These are phyloP conservation scores for Neopestalotiopsis sp. DNA, from an alignment of 2,329 filamentous ascomycete species.

Conservation along the genomic window DNA sequence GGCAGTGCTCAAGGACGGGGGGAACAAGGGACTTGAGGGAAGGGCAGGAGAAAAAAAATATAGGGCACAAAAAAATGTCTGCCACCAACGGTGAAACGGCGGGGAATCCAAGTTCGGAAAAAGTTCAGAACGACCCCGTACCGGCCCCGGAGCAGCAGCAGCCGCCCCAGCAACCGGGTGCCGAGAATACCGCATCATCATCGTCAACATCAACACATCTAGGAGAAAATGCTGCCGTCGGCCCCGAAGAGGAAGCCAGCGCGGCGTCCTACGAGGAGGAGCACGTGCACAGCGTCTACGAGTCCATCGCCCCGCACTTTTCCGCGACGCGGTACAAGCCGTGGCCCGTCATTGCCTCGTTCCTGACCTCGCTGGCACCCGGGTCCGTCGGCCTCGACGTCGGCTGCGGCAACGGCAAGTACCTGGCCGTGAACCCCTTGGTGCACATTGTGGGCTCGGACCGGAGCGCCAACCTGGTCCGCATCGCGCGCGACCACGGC, in stretches of 20 bases:
- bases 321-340: slow-evolving; percentile 81
- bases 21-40: background rate
- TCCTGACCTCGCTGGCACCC: slow-evolving; percentile 67
- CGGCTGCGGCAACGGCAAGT: slow-evolving; percentile 97
- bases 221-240: slow-evolving; percentile 22
- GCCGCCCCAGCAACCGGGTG: no score
- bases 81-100: background rate
- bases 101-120: no score
- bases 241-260: slow-evolving; percentile 28
- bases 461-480: slow-evolving; percentile 66
- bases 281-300: slow-evolving; percentile 92
- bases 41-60: background rate
- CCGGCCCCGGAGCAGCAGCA: no score
- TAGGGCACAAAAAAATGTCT: background rate
- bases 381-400: slow-evolving; percentile 87
- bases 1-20: no score
- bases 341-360: slow-evolving; percentile 88
- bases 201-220: background rate
- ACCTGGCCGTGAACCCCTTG: slow-evolving; percentile 77
- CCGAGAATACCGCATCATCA: no score
- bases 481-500: slow-evolving; percentile 49
- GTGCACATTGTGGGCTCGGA: slow-evolving; percentile 87
- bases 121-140: no score
- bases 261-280: slow-evolving; percentile 75
- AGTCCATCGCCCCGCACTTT: slow-evolving; percentile 84